phyloP scores from a whole-genome alignment of 1,139 yeast species.

The Zygoascus meyerae region DNA sequence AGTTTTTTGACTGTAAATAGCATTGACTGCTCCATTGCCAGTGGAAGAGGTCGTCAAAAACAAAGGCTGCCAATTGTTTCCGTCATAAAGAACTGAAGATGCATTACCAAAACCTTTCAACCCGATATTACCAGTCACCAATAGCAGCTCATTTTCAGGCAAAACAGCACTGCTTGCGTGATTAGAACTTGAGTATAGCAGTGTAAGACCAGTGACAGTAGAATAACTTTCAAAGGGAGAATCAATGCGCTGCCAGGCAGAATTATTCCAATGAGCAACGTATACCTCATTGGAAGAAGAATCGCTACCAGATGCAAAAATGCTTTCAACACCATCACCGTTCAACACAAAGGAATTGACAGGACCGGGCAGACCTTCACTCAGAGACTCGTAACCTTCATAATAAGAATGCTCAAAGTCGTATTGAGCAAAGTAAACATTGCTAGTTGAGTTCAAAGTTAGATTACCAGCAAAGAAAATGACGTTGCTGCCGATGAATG shows the following conservation, averaged over 20 bases:
- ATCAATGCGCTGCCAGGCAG: slow-evolving; percentile 33
- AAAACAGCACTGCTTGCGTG: slow-evolving; percentile 37
- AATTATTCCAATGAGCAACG: slow-evolving; percentile 32
- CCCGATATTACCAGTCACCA: slow-evolving; percentile 58
- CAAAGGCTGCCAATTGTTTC: slow-evolving; percentile 68
- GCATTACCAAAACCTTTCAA: slow-evolving; percentile 52
- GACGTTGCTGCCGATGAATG: slow-evolving; percentile 45
- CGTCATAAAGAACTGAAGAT: slow-evolving; percentile 66
- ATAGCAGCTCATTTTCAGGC: slow-evolving; percentile 43
- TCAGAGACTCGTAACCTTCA: slow-evolving; percentile 21
- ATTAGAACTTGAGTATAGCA: slow-evolving; percentile 29
- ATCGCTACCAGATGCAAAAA: slow-evolving; percentile 51
- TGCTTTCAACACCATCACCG: slow-evolving; percentile 43
- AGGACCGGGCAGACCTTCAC: slow-evolving; percentile 36
- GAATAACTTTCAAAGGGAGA: slow-evolving; percentile 33
- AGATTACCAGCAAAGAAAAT: slow-evolving; percentile 63
- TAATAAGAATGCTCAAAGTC: slow-evolving; percentile 41
- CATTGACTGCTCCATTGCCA: slow-evolving; percentile 26
- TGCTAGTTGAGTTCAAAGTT: slow-evolving; percentile 36
- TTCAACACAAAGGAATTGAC: slow-evolving; percentile 49
- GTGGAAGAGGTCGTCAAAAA: slow-evolving; percentile 36
- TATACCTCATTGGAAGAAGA: slow-evolving; percentile 33
- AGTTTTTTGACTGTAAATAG: slow-evolving; percentile 24
- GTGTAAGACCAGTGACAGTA: slow-evolving; percentile 31
- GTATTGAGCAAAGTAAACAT: slow-evolving; percentile 45